phyloP scores from a whole-genome alignment of 1,284 basidiomycete genomes.

The Anthracocystis panici-leucophaei region DNA sequence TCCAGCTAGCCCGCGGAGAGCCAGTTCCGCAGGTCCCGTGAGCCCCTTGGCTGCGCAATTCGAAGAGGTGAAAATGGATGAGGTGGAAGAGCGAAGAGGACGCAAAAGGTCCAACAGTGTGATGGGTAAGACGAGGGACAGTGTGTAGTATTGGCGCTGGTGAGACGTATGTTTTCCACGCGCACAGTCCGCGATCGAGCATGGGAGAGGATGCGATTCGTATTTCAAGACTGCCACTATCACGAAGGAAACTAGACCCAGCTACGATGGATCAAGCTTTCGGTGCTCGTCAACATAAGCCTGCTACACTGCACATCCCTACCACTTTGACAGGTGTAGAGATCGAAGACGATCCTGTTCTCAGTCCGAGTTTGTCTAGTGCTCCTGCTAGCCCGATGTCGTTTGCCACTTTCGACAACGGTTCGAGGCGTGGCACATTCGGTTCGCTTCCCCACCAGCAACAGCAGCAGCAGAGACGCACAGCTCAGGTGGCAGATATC shows the following conservation, averaged over 20 bases:
- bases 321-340: neutral
- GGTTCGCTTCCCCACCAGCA: slow-evolving; percentile 11
- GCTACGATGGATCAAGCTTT: slow-evolving; percentile 28
- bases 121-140: neutral
- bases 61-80: slow-evolving; percentile 2
- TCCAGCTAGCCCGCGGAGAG: slow-evolving; percentile 5
- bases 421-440: slow-evolving; percentile 16
- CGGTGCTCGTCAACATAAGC: slow-evolving; percentile 5
- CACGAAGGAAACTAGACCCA: slow-evolving; percentile 11
- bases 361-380: neutral
- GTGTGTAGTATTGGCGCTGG: slow-evolving; percentile 1
- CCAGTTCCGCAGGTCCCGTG: slow-evolving; percentile 1
- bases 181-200: too few relatives aligned
- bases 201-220: slow-evolving; percentile 11
- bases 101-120: slow-evolving; percentile 28
- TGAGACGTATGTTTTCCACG: neutral
- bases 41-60: slow-evolving; percentile 13
- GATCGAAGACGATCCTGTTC: neutral
- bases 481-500: too few relatives aligned
- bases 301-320: slow-evolving; percentile 14
- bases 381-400: neutral
- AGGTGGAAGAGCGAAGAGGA: slow-evolving; percentile 14
- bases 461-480: too few relatives aligned
- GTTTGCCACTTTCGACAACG: neutral
- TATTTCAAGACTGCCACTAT: slow-evolving; percentile 24